phyloP scores from a whole-genome alignment of 1,284 basidiomycete species.

The Athelia sp. region DNA sequence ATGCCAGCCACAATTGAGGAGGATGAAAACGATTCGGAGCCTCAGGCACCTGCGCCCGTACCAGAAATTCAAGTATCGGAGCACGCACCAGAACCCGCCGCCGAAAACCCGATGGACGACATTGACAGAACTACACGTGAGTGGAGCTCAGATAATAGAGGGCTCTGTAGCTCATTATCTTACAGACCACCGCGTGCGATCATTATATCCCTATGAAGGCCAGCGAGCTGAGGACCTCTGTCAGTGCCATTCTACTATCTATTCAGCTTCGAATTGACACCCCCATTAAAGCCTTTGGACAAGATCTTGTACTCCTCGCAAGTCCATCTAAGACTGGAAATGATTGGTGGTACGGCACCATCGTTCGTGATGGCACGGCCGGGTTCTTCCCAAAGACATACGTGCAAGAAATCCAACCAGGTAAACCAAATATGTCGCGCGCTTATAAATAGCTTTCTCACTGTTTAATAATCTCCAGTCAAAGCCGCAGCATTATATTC shows the following conservation, averaged over 20 bases:
- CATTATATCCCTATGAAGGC: conserved; percentile 80
- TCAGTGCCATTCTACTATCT: conserved; percentile 32
- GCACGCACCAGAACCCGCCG: conserved; percentile 24
- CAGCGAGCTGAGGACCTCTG: conserved; percentile 86
- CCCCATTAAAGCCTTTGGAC: conserved; percentile 64
- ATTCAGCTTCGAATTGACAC: conserved; percentile 4
- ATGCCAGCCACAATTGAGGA: conserved; percentile 54
- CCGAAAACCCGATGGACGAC: conserved; percentile 64
- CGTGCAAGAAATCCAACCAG: conserved; percentile 62
- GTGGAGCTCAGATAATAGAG: conserved; percentile 17
- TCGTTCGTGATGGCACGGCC: conserved; percentile 59
- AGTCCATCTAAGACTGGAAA: conserved; percentile 81
- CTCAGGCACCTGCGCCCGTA: conserved; percentile 23
- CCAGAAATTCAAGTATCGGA: conserved; percentile 59
- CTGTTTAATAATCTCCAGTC: conserved; percentile 30
- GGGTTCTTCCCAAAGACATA: conserved; percentile 94
- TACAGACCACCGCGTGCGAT: conserved; percentile 67
- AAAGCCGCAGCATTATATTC: conserved; percentile 77
- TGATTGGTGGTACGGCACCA: conserved; percentile 95
- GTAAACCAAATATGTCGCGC: conserved; percentile 40
- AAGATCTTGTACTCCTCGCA: conserved; percentile 77
- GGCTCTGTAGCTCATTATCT: conserved; percentile 6
- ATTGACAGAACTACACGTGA: conserved; percentile 68
- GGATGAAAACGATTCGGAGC: conserved; percentile 43
- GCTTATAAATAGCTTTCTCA: conserved; percentile 14